phyloP scores from a whole-genome alignment of 2,329 filamentous ascomycete species.

The Aspergillus alliaceus region DNA sequence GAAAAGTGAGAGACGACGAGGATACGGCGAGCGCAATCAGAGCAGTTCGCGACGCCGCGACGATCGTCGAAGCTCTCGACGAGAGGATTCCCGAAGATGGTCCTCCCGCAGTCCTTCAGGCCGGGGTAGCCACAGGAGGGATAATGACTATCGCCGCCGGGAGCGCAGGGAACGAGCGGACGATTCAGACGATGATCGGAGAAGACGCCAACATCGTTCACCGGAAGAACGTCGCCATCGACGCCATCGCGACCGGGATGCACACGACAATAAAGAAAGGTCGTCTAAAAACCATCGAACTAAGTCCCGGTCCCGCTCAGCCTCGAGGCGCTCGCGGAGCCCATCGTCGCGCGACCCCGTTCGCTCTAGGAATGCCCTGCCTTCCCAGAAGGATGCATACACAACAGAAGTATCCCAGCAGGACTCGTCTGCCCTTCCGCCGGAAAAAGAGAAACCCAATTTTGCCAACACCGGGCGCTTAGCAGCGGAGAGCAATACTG shows the following conservation, averaged over 20 bases:
- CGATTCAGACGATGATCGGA: constrained; percentile 26
- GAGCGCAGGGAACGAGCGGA: constrained; percentile 26
- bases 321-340: constrained; percentile 25
- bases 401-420: constrained; percentile 26
- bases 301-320: constrained; percentile 30
- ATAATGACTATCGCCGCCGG: constrained; percentile 22
- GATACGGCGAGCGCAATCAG: constrained; percentile 21
- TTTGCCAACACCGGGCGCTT: constrained; percentile 77
- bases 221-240: constrained; percentile 26
- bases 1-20: constrained; percentile 23
- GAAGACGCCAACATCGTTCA: constrained; percentile 28
- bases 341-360: constrained; percentile 27
- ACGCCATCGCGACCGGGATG: constrained; percentile 25
- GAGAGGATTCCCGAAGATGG: constrained; percentile 22
- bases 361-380: constrained; percentile 43
- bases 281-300: constrained; percentile 25
- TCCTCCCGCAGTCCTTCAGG: constrained; percentile 29
- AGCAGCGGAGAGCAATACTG: constrained; percentile 83
- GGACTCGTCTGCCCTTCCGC: constrained; percentile 28
- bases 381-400: constrained; percentile 49
- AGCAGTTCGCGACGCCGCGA: constrained; percentile 27
- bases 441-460: constrained; percentile 76
- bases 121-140: constrained; percentile 19
- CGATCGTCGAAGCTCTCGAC: constrained; percentile 27
- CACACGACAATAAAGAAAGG: constrained; percentile 19